Evolutionary conservation across 2,329 filamentous ascomycete species (phyloP).

Genomic region (Paraconiothyrium brasiliense): DNA sequence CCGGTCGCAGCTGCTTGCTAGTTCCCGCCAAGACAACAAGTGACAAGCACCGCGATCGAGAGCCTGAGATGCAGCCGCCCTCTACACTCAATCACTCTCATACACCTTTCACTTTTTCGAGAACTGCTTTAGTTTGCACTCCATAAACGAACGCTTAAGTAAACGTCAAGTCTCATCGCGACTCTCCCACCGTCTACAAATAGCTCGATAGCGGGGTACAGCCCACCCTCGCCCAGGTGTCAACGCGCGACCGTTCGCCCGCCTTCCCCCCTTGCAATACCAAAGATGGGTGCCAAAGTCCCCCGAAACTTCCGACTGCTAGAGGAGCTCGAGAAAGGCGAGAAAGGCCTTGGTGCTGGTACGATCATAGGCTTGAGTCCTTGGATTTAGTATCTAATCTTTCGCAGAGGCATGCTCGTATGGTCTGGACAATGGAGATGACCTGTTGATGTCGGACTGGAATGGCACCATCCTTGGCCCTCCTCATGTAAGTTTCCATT

Average conservation of each 20-base stretch:
- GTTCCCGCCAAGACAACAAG: slow-evolving; percentile 9
- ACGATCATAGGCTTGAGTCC: slow-evolving; percentile 22
- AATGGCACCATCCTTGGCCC: slow-evolving; percentile 97
- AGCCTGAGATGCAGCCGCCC: not conserved
- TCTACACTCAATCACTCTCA: not conserved
- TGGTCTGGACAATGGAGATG: slow-evolving; percentile 90
- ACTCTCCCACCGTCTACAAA: slow-evolving; percentile 14
- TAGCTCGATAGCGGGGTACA: slow-evolving; percentile 43
- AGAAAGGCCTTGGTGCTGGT: slow-evolving; percentile 96
- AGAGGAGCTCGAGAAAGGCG: slow-evolving; percentile 98
- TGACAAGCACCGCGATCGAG: slow-evolving; percentile 9
- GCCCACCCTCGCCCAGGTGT: slow-evolving; percentile 35
- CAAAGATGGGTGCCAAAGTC: slow-evolving; percentile 74
- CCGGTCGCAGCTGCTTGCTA: slow-evolving; percentile 4
- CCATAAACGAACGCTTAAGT: not conserved
- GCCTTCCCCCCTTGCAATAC: slow-evolving; percentile 16
- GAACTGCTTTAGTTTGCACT: not conserved
- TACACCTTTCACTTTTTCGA: not conserved
- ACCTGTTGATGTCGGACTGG: slow-evolving; percentile 98
- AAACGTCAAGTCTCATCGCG: slow-evolving; percentile 2
- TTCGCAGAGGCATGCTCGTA: slow-evolving; percentile 91
- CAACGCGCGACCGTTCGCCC: slow-evolving; percentile 20
- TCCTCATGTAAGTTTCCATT: slow-evolving; percentile 76
- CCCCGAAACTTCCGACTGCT: slow-evolving; percentile 96
- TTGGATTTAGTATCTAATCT: slow-evolving; percentile 16